phyloP scores from a whole-genome alignment of 1,139 yeast species.

The Debaryomycetaceae sp. region DNA sequence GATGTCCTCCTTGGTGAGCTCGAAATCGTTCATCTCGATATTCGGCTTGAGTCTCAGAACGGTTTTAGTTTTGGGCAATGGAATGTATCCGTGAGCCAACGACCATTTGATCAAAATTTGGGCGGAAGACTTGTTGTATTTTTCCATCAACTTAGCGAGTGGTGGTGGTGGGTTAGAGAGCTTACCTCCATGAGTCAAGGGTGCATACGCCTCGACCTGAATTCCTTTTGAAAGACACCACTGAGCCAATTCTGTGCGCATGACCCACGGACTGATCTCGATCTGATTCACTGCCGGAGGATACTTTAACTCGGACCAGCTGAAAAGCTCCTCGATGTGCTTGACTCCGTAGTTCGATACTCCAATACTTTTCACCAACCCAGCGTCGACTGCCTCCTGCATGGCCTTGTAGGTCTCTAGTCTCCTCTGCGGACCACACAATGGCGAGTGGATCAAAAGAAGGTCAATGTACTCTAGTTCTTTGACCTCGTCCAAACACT shows the following conservation, averaged over 20 bases:
- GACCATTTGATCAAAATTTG: constrained; percentile 38
- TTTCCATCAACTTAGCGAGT: constrained; percentile 15
- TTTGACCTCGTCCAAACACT: constrained; percentile 23
- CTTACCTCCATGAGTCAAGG: constrained; percentile 36
- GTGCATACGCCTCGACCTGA: constrained; percentile 38
- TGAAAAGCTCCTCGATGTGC: constrained; percentile 56
- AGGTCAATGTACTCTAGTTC: constrained; percentile 49
- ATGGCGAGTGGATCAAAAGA: constrained; percentile 58
- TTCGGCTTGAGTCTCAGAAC: constrained; percentile 26
- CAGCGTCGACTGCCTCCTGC: constrained; percentile 62
- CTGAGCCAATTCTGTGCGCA: constrained; percentile 59
- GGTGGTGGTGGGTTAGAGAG: constrained; percentile 21
- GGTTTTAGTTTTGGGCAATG: constrained; percentile 34
- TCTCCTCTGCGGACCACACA: constrained; percentile 49
- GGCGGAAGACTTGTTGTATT: constrained; percentile 25
- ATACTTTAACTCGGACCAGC: constrained; percentile 48
- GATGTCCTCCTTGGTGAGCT: constrained; percentile 46
- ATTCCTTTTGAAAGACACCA: constrained; percentile 41
- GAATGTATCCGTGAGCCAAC: constrained; percentile 40
- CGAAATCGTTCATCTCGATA: constrained; percentile 46
- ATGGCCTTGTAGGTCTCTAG: constrained; percentile 58
- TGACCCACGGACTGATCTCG: constrained; percentile 75
- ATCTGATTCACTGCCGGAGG: constrained; percentile 63
- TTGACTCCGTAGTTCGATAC: constrained; percentile 67
- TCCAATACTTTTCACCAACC: constrained; percentile 57